Evolutionary conservation across 2,329 filamentous ascomycete genomes (phyloP).

Genomic region (Aspergillus aculeatus): DNA sequence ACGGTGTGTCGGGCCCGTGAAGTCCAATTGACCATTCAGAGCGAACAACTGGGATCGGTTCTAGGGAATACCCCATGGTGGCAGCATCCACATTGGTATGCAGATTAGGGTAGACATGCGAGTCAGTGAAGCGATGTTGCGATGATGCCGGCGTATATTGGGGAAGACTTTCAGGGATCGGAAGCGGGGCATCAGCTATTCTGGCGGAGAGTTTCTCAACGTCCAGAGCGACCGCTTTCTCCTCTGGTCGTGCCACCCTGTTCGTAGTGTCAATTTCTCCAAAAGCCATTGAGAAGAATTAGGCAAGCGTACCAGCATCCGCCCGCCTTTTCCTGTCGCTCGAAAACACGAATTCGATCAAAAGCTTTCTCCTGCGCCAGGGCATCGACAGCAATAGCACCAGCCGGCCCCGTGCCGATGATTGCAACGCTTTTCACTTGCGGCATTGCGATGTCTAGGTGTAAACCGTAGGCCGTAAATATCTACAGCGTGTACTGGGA

Average conservation of each 20-base stretch:
- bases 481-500: neutral
- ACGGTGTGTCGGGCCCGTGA: conserved; percentile 60
- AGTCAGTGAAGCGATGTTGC: conserved; percentile 55
- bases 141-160: conserved; percentile 43
- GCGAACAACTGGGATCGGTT: conserved; percentile 50
- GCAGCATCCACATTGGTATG: conserved; percentile 63
- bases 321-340: conserved; percentile 58
- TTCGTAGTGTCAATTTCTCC: neutral
- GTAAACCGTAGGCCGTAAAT: neutral
- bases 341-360: conserved; percentile 61
- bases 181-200: conserved; percentile 51
- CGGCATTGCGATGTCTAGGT: conserved; percentile 7
- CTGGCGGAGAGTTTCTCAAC: conserved; percentile 50
- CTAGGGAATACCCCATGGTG: conserved; percentile 62
- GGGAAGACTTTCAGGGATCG: conserved; percentile 51
- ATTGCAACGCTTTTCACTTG: conserved; percentile 52
- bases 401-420: conserved; percentile 61
- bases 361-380: conserved; percentile 59
- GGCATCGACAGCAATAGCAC: conserved; percentile 61
- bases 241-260: conserved; percentile 33
- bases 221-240: conserved; percentile 45
- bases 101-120: conserved; percentile 62
- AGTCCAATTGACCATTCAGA: conserved; percentile 44
- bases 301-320: conserved; percentile 57
- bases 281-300: too few species aligned